Evolutionary conservation across 2,329 filamentous ascomycete genomes (phyloP).

Genomic region (Botrytis paeoniae): DNA sequence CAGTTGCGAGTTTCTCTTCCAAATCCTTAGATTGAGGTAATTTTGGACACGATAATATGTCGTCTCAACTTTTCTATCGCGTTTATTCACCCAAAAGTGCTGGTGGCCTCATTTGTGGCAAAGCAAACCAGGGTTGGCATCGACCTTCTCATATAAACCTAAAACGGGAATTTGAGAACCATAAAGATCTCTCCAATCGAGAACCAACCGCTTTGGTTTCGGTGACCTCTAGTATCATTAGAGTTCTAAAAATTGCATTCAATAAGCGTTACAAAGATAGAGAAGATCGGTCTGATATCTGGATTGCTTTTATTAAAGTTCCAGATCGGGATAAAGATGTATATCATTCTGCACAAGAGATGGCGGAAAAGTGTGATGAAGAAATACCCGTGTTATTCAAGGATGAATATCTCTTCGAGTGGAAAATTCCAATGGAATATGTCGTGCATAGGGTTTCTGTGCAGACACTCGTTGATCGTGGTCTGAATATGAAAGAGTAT

Average conservation of each 20-base stretch:
- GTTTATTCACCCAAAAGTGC: background rate
- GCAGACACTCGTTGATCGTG: background rate
- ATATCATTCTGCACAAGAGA: background rate
- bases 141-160: no score
- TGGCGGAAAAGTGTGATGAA: fast-evolving
- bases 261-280: background rate
- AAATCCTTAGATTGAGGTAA: background rate
- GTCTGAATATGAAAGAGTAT: background rate
- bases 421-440: background rate
- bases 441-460: background rate
- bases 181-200: no score
- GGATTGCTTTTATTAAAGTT: background rate
- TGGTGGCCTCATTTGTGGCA: background rate
- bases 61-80: background rate
- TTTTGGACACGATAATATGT: background rate
- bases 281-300: background rate
- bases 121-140: no score
- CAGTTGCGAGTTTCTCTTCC: background rate
- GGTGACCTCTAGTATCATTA: background rate
- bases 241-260: background rate
- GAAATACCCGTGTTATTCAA: background rate
- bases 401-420: background rate
- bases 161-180: no score
- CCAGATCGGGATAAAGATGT: background rate
- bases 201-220: background rate